A percentile compares a stretch with the other conserved stretches of the same genome.
Evolutionary conservation across 2,329 filamentous ascomycete species (phyloP).

Genomic region (Fusarium stilboides): DNA sequence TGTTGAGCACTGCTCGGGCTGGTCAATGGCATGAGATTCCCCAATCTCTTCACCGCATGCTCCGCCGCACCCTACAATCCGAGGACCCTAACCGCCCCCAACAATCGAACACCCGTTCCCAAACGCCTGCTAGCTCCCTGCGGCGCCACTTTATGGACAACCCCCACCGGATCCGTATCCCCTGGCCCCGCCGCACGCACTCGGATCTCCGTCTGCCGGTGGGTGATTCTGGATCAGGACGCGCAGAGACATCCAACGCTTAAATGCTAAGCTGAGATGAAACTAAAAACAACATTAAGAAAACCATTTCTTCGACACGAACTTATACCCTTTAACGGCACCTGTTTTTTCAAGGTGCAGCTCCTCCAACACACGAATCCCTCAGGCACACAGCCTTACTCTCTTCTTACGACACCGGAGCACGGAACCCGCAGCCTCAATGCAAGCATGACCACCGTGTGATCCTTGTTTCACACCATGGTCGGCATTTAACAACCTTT

Average conservation of each 20-base stretch:
- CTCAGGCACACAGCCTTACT: constrained; percentile 16
- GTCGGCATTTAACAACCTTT: constrained; percentile 9
- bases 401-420: constrained; percentile 30
- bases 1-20: constrained; percentile 69
- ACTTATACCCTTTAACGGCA: constrained; percentile 46
- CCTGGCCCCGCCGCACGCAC: constrained; percentile 46
- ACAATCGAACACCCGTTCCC: constrained; percentile 29
- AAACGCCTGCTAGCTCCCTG: constrained; percentile 26
- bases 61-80: constrained; percentile 63
- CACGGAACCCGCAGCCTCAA: constrained; percentile 43
- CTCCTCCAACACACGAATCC: constrained; percentile 18
- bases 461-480: constrained; percentile 24
- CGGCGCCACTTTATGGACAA: constrained; percentile 41
- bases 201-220: constrained; percentile 60
- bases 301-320: constrained; percentile 33
- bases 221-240: constrained; percentile 50
- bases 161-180: constrained; percentile 24
- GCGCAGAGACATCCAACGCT: constrained; percentile 41
- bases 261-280: constrained; percentile 15
- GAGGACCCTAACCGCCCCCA: constrained; percentile 51
- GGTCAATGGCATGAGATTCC: constrained; percentile 73
- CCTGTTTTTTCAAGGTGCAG: constrained; percentile 14
- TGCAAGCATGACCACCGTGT: constrained; percentile 31
- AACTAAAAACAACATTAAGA: constrained; percentile 29
- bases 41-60: constrained; percentile 67